These are phyloP conservation scores for Leccinum colubrinum DNA, from an alignment of 1,284 basidiomycete species.

Conservation along the genomic window DNA sequence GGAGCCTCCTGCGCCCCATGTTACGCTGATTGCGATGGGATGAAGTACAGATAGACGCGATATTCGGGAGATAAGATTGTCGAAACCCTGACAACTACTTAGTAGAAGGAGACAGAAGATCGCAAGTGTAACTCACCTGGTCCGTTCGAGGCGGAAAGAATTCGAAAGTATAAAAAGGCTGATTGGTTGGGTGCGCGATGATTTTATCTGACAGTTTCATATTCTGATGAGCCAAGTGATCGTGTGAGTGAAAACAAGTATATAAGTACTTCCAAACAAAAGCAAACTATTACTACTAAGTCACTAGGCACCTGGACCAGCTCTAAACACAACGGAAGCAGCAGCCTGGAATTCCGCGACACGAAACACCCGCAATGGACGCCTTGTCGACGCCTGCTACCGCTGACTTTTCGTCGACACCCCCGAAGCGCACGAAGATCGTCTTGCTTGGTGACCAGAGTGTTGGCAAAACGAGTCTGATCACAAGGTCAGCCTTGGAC, in stretches of 20 bases:
- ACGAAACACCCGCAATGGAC: constrained; percentile 37
- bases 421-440: constrained; percentile 94
- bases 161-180: constrained; percentile 86
- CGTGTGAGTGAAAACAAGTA: neutral
- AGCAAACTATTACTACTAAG: constrained; percentile 17
- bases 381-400: constrained; percentile 63
- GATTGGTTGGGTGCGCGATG: constrained; percentile 35
- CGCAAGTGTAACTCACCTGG: constrained; percentile 45
- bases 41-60: constrained; percentile 66
- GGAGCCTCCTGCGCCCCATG: constrained; percentile 96
- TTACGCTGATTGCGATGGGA: constrained; percentile 84
- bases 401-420: constrained; percentile 79
- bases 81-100: constrained; percentile 61
- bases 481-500: constrained; percentile 72
- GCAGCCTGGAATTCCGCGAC: neutral
- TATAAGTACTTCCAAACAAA: constrained; percentile 23
- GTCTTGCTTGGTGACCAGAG: constrained; percentile 92
- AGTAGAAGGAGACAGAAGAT: constrained; percentile 15
- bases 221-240: neutral
- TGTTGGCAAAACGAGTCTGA: constrained; percentile 96
- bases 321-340: neutral
- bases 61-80: constrained; percentile 83
- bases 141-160: constrained; percentile 96
- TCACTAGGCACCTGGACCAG: constrained; percentile 16
- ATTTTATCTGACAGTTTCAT: constrained; percentile 75